Percentiles rank a stretch among this genome's conserved stretches.
These are phyloP conservation scores for Rhodotorula graminis DNA, from an alignment of 768 basidiomycete species.

Conservation along the genomic window DNA sequence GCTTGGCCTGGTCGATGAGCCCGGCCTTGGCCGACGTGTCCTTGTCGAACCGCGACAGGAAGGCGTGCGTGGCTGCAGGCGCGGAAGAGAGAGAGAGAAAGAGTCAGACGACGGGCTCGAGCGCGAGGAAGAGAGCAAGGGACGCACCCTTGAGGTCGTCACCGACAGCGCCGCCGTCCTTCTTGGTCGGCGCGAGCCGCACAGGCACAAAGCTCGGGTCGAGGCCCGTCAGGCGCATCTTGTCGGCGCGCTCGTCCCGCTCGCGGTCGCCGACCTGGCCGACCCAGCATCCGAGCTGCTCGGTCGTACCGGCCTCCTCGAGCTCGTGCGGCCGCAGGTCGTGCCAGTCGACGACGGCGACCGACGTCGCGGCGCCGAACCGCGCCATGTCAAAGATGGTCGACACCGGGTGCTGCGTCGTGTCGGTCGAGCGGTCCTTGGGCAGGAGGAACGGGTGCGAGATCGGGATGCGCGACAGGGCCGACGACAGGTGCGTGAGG, in stretches of 20 bases:
- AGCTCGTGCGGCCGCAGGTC: conserved; percentile 30
- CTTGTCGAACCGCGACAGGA: conserved; percentile 33
- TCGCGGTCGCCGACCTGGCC: conserved; percentile 3
- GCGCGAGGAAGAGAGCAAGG: neutral
- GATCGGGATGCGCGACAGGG: conserved; percentile 31
- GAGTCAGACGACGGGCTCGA: neutral
- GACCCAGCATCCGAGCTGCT: conserved; percentile 35
- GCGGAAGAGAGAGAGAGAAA: neutral
- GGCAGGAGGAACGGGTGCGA: conserved; percentile 26
- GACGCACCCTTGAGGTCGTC: conserved; percentile 31
- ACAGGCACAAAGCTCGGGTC: conserved; percentile 29
- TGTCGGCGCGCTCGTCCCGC: conserved; percentile 6
- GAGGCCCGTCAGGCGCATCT: conserved; percentile 25
- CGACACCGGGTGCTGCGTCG: conserved; percentile 16
- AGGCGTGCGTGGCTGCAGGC: conserved; percentile 16
- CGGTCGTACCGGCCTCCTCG: conserved; percentile 16
- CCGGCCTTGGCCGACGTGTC: conserved; percentile 27
- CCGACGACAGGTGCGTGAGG: conserved; percentile 29
- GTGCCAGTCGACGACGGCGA: conserved; percentile 33
- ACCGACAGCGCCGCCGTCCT: neutral
- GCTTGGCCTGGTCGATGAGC: conserved; percentile 33
- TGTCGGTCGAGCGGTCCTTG: neutral
- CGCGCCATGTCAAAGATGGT: conserved; percentile 31
- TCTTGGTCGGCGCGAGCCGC: conserved; percentile 2
- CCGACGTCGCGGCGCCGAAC: conserved; percentile 16